Evolutionary conservation across 768 basidiomycete species (phyloP).

Genomic region (Russula compacta): DNA sequence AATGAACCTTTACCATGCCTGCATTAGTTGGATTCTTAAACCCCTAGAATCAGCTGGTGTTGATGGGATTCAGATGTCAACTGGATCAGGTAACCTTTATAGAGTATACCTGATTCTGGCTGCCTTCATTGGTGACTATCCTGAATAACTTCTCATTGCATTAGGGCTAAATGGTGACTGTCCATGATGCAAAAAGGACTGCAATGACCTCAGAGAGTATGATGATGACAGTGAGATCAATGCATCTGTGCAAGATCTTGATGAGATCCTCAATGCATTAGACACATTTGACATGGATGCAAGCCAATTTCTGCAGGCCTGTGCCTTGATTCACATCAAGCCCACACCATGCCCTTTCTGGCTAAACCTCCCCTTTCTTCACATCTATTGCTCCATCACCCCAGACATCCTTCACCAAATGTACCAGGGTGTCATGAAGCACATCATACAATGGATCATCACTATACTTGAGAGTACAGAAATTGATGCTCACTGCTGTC

Average conservation of each 20-base stretch:
- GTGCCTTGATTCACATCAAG: too few relatives aligned
- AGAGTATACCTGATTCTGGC: too few relatives aligned
- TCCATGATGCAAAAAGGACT: background rate
- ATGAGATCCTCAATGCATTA: background rate
- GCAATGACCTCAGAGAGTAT: background rate
- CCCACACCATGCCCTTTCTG: background rate
- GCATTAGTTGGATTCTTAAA: background rate
- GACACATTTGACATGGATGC: background rate
- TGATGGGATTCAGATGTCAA: background rate
- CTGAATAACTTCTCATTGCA: too few relatives aligned
- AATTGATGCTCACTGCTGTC: constrained; percentile 29
- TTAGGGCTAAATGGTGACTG: background rate
- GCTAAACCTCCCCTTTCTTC: background rate
- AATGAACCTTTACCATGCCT: background rate
- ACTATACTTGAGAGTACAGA: constrained; percentile 24
- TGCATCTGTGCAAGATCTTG: background rate
- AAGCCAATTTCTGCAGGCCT: background rate
- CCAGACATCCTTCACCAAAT: background rate
- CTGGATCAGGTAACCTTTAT: background rate
- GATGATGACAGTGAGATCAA: background rate
- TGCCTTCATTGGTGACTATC: too few relatives aligned
- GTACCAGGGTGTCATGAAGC: constrained; percentile 27
- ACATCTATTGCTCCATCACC: background rate
- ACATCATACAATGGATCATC: constrained; percentile 25
- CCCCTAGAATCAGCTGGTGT: background rate